Evolutionary conservation across 2,329 filamentous ascomycete genomes (phyloP).

Genomic region (Claviceps cyperi): DNA sequence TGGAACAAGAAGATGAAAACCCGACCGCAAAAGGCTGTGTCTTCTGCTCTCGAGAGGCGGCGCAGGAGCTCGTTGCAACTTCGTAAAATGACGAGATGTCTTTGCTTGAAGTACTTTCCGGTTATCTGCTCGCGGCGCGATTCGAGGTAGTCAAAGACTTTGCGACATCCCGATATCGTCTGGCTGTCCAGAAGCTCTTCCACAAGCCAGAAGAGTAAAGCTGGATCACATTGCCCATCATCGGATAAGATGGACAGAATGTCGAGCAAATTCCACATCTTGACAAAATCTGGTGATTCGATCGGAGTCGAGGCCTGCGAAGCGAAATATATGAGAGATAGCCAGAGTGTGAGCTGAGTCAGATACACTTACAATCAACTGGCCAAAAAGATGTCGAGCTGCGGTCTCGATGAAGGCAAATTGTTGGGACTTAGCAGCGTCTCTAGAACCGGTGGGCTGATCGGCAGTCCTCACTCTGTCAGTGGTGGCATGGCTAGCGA

Average conservation of each 20-base stretch:
- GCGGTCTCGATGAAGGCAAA: conserved; percentile 71
- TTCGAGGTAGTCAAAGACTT: conserved; percentile 88
- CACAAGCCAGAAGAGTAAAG: conserved; percentile 75
- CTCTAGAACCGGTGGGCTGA: conserved; percentile 24
- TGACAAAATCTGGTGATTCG: conserved; percentile 61
- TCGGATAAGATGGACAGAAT: conserved; percentile 81
- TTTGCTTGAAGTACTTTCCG: conserved; percentile 64
- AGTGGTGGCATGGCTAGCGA: conserved; percentile 14
- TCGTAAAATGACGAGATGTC: conserved; percentile 78
- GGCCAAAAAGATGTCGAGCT: conserved; percentile 66
- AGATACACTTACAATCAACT: conserved; percentile 51
- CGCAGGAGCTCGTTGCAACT: conserved; percentile 93
- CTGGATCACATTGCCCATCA: conserved; percentile 60
- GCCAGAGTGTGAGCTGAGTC: neutral
- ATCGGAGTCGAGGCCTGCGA: conserved; percentile 59
- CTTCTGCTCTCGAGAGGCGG: conserved; percentile 84
- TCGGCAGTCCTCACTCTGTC: conserved; percentile 12
- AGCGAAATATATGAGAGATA: neutral
- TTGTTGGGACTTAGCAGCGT: conserved; percentile 29
- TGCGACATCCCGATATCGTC: conserved; percentile 80
- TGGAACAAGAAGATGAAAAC: conserved; percentile 99
- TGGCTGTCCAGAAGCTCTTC: conserved; percentile 95
- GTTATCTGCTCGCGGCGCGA: conserved; percentile 82
- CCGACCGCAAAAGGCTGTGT: conserved; percentile 90
- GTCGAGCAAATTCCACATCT: conserved; percentile 88